phyloP scores from a whole-genome alignment of 331 rosid genomes.

The Erythrophleum ivorense region DNA sequence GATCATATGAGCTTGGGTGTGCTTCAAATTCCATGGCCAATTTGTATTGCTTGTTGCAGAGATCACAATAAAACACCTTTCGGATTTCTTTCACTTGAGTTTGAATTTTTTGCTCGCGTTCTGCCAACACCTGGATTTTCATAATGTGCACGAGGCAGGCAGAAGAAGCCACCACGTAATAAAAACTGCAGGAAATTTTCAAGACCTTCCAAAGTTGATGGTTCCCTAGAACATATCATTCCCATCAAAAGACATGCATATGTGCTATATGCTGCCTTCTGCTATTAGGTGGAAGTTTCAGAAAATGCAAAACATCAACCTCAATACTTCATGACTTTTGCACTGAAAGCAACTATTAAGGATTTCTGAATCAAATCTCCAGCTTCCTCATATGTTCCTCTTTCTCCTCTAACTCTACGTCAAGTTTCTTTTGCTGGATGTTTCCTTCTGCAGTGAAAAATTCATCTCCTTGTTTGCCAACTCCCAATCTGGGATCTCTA shows the following conservation, averaged over 20 bases:
- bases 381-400: slow-evolving; percentile 82
- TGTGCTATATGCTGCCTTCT: slow-evolving; percentile 96
- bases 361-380: slow-evolving; percentile 68
- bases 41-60: slow-evolving; percentile 96
- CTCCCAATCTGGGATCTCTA: slow-evolving; percentile 89
- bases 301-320: slow-evolving; percentile 85
- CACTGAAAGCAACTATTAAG: slow-evolving; percentile 40
- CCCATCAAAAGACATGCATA: slow-evolving; percentile 92
- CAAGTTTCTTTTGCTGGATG: slow-evolving; percentile 85
- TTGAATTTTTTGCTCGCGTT: slow-evolving; percentile 97
- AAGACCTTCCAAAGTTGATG: slow-evolving; percentile 97
- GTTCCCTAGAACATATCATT: slow-evolving; percentile 86
- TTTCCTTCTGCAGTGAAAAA: slow-evolving; percentile 93
- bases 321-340: slow-evolving; percentile 54
- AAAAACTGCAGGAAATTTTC: slow-evolving; percentile 99
- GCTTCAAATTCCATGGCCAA: slow-evolving; percentile 98
- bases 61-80: slow-evolving; percentile 95
- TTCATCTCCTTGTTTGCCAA: slow-evolving; percentile 94
- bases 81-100: slow-evolving; percentile 92
- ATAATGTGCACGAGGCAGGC: slow-evolving; percentile 97
- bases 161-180: slow-evolving; percentile 99
- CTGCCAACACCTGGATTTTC: slow-evolving; percentile 99
- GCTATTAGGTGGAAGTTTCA: slow-evolving; percentile 80
- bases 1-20: slow-evolving; percentile 95
- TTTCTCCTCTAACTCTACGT: slow-evolving; percentile 82